These are phyloP conservation scores for Aspergillus phoenicis DNA, from an alignment of 2,329 filamentous ascomycete species.

Conservation along the genomic window DNA sequence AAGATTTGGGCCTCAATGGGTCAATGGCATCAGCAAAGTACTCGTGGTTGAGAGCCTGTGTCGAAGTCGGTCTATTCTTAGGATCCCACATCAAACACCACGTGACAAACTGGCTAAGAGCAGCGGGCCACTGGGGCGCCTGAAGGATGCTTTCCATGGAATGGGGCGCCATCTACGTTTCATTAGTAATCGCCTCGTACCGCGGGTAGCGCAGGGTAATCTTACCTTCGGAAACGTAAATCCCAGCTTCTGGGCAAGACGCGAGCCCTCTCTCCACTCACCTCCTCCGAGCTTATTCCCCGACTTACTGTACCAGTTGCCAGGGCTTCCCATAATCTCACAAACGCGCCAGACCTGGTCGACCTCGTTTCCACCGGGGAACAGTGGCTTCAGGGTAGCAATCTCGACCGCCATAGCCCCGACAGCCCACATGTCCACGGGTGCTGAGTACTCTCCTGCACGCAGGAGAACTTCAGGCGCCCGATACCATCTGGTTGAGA, in stretches of 20 bases:
- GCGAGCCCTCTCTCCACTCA: constrained; percentile 94
- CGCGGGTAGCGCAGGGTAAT: neutral
- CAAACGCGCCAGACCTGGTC: constrained; percentile 99
- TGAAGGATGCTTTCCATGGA: constrained; percentile 93
- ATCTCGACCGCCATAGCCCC: constrained; percentile 99
- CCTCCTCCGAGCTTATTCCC: constrained; percentile 86
- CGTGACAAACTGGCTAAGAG: constrained; percentile 89
- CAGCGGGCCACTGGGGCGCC: constrained; percentile 84
- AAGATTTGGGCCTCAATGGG: constrained; percentile 87
- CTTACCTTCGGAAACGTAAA: constrained; percentile 89
- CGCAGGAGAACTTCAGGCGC: constrained; percentile 92
- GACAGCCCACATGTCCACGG: constrained; percentile 97
- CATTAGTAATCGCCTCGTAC: constrained; percentile 11
- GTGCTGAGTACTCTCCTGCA: constrained; percentile 94
- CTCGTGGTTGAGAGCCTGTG: constrained; percentile 91
- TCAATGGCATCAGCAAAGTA: constrained; percentile 93
- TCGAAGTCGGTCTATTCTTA: constrained; percentile 84
- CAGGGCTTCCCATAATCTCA: constrained; percentile 98
- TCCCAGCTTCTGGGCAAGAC: constrained; percentile 90
- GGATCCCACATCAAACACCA: constrained; percentile 99
- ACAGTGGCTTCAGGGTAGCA: constrained; percentile 91
- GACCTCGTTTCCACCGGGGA: constrained; percentile 96
- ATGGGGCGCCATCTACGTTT: constrained; percentile 84
- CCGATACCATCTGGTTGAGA: constrained; percentile 93
- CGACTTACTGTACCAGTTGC: constrained; percentile 95